Percentiles rank a stretch among this genome's conserved stretches.
Conservation (phyloP, 2,329 filamentous ascomycete species). For the Fusarium citri region DNA sequence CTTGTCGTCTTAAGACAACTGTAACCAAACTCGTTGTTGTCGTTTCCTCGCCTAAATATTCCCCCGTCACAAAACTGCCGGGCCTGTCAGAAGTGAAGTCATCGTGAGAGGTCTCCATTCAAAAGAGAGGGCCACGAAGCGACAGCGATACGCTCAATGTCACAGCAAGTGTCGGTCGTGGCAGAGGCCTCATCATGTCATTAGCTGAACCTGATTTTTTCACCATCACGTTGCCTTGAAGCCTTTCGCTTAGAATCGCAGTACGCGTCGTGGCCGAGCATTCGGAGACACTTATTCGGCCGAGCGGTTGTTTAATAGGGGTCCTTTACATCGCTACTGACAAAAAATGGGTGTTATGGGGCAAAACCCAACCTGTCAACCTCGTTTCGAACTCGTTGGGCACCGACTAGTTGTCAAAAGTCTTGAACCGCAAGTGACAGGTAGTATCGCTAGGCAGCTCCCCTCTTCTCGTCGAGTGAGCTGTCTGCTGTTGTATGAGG, state of each 20-base stretch:
- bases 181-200: slow-evolving; percentile 22
- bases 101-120: slow-evolving; percentile 35
- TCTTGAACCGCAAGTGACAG: slow-evolving; percentile 21
- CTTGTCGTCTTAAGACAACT: slow-evolving; percentile 20
- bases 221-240: slow-evolving; percentile 34
- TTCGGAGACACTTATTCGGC: slow-evolving; percentile 36
- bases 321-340: slow-evolving; percentile 20
- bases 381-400: slow-evolving; percentile 25
- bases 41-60: slow-evolving; percentile 15
- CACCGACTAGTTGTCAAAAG: slow-evolving; percentile 20
- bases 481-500: slow-evolving; percentile 17
- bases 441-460: slow-evolving; percentile 19
- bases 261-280: slow-evolving; percentile 13
- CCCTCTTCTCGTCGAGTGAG: slow-evolving; percentile 11
- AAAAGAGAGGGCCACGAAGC: slow-evolving; percentile 8
- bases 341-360: slow-evolving; percentile 30
- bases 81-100: slow-evolving; percentile 40
- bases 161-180: slow-evolving; percentile 8
- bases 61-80: slow-evolving; percentile 10
- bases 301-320: slow-evolving; percentile 35
- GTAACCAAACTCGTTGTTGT: slow-evolving; percentile 4
- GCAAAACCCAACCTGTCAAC: slow-evolving; percentile 17
- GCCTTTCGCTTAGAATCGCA: not conserved
- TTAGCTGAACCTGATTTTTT: slow-evolving; percentile 14
- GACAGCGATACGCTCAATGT: slow-evolving; percentile 31